Conservation (phyloP, 2,329 filamentous ascomycete genomes). For the Trichoderma citrinoviride region DNA sequence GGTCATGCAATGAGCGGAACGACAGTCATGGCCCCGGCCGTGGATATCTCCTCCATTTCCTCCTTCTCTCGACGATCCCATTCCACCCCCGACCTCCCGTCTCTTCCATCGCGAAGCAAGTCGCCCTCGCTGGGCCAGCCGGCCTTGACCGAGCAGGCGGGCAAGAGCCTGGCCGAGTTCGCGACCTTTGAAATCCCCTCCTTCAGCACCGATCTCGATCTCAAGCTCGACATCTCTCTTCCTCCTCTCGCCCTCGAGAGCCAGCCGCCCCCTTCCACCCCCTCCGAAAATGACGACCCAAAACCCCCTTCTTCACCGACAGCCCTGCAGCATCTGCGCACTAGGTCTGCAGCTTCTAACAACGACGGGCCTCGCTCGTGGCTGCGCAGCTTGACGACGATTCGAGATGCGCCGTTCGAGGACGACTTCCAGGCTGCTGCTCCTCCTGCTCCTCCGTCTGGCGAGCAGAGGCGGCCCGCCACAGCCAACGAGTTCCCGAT, state of each 20-base stretch:
- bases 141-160: neutral
- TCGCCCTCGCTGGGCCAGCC: slow-evolving; percentile 23
- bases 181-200: slow-evolving; percentile 52
- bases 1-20: slow-evolving; percentile 39
- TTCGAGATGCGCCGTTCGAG: slow-evolving; percentile 30
- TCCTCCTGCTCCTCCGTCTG: neutral
- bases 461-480: slow-evolving; percentile 27
- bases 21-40: slow-evolving; percentile 41
- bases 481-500: slow-evolving; percentile 24
- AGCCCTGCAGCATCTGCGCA: slow-evolving; percentile 12
- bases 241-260: slow-evolving; percentile 21
- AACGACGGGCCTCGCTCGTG: slow-evolving; percentile 52
- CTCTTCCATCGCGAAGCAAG: slow-evolving; percentile 31
- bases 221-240: slow-evolving; percentile 50
- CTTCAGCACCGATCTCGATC: slow-evolving; percentile 50
- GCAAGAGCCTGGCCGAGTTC: slow-evolving; percentile 26
- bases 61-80: slow-evolving; percentile 36
- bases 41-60: slow-evolving; percentile 33
- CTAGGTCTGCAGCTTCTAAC: slow-evolving; percentile 44
- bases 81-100: slow-evolving; percentile 35
- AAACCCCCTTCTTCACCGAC: neutral
- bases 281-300: slow-evolving; percentile 22
- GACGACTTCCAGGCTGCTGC: neutral
- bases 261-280: neutral
- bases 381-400: slow-evolving; percentile 48